Evolutionary conservation across 2,329 filamentous ascomycete genomes (phyloP).

Genomic region (Trichophyton mentagrophytes): DNA sequence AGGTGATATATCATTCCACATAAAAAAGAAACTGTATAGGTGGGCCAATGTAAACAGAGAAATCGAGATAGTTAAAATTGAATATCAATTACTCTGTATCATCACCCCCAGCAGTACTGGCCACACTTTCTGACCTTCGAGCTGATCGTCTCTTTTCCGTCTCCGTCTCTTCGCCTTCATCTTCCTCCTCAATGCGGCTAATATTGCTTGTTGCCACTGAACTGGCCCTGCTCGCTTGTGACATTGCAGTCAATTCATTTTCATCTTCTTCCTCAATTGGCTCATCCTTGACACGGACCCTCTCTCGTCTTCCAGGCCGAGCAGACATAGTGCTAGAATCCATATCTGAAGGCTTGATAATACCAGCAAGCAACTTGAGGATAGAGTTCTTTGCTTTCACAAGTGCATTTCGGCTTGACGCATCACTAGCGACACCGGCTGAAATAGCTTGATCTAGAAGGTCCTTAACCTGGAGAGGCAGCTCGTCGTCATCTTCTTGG

Average conservation of each 20-base stretch:
- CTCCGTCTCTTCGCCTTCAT: slow-evolving; percentile 12
- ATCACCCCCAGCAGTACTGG: slow-evolving; percentile 8
- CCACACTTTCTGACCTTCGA: slow-evolving; percentile 6
- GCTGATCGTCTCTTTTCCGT: slow-evolving; percentile 6
- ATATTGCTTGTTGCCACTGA: neutral
- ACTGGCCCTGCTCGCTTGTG: neutral
- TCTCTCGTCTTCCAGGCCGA: neutral
- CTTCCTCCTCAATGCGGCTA: slow-evolving; percentile 7
- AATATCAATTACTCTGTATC: slow-evolving; percentile 5
- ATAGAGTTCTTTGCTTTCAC: slow-evolving; percentile 35
- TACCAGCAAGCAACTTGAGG: slow-evolving; percentile 27
- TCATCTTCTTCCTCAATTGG: slow-evolving; percentile 7
- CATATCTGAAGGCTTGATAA: neutral
- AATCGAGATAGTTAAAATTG: neutral
- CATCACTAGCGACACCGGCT: slow-evolving; percentile 30
- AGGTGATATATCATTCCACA: neutral
- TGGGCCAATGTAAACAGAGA: neutral
- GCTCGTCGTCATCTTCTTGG: slow-evolving; percentile 40
- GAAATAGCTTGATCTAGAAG: slow-evolving; percentile 45
- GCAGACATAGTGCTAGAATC: neutral
- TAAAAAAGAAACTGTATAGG: neutral
- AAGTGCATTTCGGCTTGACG: slow-evolving; percentile 33
- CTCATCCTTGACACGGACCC: slow-evolving; percentile 8
- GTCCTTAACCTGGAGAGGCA: slow-evolving; percentile 44
- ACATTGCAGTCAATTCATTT: neutral